These are phyloP conservation scores for Plasmodium cynomolgi DNA, from an alignment of 169 alveolate species.

Conservation along the genomic window DNA sequence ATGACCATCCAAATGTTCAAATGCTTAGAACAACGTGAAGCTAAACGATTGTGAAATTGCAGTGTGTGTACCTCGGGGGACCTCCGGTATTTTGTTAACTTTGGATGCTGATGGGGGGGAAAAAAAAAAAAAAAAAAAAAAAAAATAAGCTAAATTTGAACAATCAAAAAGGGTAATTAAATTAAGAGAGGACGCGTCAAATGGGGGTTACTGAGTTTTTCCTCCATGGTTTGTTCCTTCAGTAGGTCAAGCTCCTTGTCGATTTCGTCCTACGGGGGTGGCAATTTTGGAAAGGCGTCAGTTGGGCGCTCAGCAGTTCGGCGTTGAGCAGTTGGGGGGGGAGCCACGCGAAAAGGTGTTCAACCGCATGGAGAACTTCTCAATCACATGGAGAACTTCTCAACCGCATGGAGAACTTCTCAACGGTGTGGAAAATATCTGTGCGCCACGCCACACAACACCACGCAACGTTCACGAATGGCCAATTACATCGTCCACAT, in stretches of 20 bases:
- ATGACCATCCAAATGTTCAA: neutral
- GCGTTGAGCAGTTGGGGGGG: neutral
- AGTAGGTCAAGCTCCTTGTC: conserved; percentile 64
- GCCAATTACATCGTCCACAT: conserved; percentile 66
- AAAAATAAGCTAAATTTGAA: neutral
- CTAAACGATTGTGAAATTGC: neutral
- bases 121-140: conserved; percentile 38
- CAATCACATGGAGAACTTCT: too few relatives aligned
- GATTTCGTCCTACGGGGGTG: conserved; percentile 46
- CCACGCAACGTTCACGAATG: neutral
- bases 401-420: neutral
- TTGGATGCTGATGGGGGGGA: neutral
- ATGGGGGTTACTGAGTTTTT: conserved; percentile 46
- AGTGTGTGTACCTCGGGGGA: conserved; percentile 20
- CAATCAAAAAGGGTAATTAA: neutral
- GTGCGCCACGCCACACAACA: neutral
- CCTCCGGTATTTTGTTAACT: conserved; percentile 48
- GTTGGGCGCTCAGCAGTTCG: neutral
- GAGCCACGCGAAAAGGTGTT: neutral
- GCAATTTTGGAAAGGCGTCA: neutral
- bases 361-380: neutral
- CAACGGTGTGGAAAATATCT: neutral
- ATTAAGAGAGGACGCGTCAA: neutral
- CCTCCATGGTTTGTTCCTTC: conserved; percentile 63
- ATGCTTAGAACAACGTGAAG: neutral